Base-by-base conservation (phyloP, 2,329 filamentous ascomycete genomes). In the Monosporascus ibericus region DNA sequence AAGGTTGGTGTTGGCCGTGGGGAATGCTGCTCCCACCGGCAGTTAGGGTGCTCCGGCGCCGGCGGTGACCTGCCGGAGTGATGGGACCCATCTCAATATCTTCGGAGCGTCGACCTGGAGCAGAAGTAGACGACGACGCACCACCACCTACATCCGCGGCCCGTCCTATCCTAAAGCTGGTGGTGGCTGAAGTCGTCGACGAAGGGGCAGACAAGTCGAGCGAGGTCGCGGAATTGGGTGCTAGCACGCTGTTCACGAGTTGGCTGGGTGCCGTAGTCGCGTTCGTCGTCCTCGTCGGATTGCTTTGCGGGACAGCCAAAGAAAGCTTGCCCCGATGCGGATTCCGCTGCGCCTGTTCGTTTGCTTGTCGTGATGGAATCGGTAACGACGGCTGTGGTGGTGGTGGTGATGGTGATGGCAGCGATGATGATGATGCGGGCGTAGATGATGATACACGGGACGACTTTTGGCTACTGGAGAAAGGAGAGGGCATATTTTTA, bases 31-130 rank as follows among this genome's bases (percentile, higher is more conserved):
- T 68, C 47, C 56, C 64, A 47, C 72, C 69, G 56, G 72, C 74
- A 62, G 76, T 76, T 24, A 81, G 67, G 57, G 78, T 81, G 69
- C 79, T 82, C 53, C 78, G 73, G 46, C 80, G 78, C 54, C 79
- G 75, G 42, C 78, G 75, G 61, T 81, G 79, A 60, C 78, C 73
- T n/a, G 66, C 62, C 2, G 72, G 69, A 39, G 65, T 65, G 56
- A 82, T 72, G 38, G 77, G 68, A 56, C 76, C 78, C 78, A 82
- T 82, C 70, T 83, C 79, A 59, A 82, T 79, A 55, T 75, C 72
- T 58, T 72, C 69, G 57, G 59, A 58, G 50, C 55, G 65, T 52
- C 62, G 65, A 52, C 55, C 57, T 14, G 42, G 42, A 49, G 57
- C 54, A 39, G 60, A 54, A 51, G 58, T 55, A 44, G 58, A 52